phyloP scores from a whole-genome alignment of 2,329 filamentous ascomycete genomes.

The Verticillium albo-atrum region DNA sequence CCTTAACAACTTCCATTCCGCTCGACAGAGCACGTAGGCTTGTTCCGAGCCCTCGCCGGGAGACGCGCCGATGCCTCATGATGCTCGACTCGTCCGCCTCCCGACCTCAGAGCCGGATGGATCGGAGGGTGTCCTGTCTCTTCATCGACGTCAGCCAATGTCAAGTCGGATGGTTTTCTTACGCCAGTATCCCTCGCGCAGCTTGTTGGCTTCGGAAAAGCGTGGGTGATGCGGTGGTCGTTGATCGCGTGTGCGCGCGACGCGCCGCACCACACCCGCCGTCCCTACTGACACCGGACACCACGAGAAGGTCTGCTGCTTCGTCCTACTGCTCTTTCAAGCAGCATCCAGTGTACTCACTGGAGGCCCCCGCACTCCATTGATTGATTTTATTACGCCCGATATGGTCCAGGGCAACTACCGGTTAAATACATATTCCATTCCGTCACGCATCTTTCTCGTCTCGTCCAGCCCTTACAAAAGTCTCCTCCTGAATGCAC shows the following conservation, averaged over 20 bases:
- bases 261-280: neutral
- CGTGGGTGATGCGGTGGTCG: neutral
- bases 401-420: no score
- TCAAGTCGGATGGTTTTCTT: neutral
- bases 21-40: neutral
- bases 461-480: no score
- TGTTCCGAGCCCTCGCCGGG: neutral
- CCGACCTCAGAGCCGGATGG: neutral
- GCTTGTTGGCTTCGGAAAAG: constrained; percentile 1
- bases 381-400: no score
- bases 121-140: constrained; percentile 1
- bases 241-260: neutral
- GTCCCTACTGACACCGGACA: neutral
- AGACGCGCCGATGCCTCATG: constrained; percentile 1
- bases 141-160: neutral
- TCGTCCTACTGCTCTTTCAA: no score
- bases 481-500: no score
- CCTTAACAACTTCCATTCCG: neutral
- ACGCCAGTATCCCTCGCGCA: no score
- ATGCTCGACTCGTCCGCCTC: constrained; percentile 1
- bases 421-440: no score
- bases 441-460: no score
- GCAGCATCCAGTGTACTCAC: no score
- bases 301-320: no score
- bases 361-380: no score